Percentiles rank a stretch among this genome's conserved stretches.
Conservation (phyloP, 148 eudicot genomes). For the Camellia lanceoleosa region DNA sequence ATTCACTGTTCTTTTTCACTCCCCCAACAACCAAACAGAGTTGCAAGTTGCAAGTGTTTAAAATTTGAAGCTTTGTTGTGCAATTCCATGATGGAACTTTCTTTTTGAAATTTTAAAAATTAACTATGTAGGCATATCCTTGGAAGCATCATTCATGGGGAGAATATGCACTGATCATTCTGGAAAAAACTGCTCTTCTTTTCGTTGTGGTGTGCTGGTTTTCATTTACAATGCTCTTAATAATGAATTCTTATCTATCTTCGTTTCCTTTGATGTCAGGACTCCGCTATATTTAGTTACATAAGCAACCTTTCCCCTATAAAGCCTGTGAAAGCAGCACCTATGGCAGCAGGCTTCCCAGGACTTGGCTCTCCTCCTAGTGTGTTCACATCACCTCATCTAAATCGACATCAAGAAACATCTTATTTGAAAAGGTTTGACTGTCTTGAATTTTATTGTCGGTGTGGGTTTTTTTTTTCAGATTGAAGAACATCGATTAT, state of each 20-base stretch:
- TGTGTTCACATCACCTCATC: constrained; percentile 48
- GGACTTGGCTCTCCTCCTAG: constrained; percentile 58
- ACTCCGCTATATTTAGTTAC: constrained; percentile 46
- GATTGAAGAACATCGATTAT: neutral
- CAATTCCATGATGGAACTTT: neutral
- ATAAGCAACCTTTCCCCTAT: constrained; percentile 64
- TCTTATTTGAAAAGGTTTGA: constrained; percentile 44
- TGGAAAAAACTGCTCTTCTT: neutral
- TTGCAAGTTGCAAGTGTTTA: neutral
- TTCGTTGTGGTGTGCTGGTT: neutral
- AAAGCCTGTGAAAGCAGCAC: constrained; percentile 45
- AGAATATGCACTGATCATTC: neutral
- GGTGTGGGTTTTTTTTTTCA: neutral
- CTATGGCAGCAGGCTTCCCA: constrained; percentile 50
- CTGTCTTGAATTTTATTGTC: constrained; percentile 3
- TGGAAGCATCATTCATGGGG: neutral
- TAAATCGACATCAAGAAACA: constrained; percentile 30
- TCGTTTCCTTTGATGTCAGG: constrained; percentile 33
- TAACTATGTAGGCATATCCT: neutral
- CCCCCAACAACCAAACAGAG: neutral
- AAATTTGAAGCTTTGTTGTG: neutral
- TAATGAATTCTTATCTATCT: neutral
- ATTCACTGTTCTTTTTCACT: neutral
- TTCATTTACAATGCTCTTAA: neutral
- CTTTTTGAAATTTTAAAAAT: neutral